Evolutionary conservation across 2,329 filamentous ascomycete genomes (phyloP).

Genomic region (Byssothecium circinans): DNA sequence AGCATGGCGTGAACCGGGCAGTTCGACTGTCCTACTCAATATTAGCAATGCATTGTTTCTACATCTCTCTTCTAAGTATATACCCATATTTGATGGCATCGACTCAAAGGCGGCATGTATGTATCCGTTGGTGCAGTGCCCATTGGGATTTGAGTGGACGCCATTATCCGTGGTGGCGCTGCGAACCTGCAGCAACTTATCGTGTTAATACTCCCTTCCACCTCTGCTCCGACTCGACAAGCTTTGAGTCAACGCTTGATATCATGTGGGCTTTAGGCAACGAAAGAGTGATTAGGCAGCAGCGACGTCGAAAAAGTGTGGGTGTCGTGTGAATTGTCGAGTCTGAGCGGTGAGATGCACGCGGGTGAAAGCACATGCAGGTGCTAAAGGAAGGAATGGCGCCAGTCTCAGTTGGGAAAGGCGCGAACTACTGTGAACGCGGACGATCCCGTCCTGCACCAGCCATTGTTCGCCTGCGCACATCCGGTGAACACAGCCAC

Average conservation of each 20-base stretch:
- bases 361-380: not conserved
- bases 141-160: slow-evolving; percentile 28
- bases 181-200: slow-evolving; percentile 10
- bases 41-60: slow-evolving; percentile 11
- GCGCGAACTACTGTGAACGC: not conserved
- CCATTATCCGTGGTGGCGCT: slow-evolving; percentile 21
- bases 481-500: too few relatives aligned
- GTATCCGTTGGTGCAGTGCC: slow-evolving; percentile 6
- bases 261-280: slow-evolving; percentile 16
- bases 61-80: not conserved
- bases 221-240: slow-evolving; percentile 22
- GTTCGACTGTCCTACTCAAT: slow-evolving; percentile 33
- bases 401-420: not conserved
- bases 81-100: slow-evolving; percentile 35
- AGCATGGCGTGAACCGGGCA: slow-evolving; percentile 46
- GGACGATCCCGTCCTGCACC: not conserved
- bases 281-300: not conserved
- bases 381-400: not conserved
- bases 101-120: slow-evolving; percentile 19
- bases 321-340: not conserved
- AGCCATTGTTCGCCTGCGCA: too few relatives aligned
- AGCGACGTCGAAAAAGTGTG: not conserved
- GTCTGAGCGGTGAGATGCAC: not conserved
- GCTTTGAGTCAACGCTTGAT: slow-evolving; percentile 6
- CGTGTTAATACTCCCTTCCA: slow-evolving; percentile 22